Evolutionary conservation across 2,329 filamentous ascomycete genomes (phyloP).

Genomic region (Plectosphaerella sp.): DNA sequence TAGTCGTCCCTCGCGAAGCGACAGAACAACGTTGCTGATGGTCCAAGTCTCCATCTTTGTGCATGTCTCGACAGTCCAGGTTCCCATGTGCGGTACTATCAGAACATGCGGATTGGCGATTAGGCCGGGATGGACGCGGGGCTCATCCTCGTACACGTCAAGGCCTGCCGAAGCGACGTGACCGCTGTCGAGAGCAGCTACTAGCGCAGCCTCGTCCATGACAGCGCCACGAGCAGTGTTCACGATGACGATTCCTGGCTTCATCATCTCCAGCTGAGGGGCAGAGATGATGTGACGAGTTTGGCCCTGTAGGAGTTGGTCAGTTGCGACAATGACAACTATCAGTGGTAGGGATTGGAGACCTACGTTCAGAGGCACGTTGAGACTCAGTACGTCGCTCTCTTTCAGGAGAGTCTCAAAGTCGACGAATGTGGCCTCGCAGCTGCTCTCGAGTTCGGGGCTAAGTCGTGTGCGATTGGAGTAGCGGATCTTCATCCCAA

Average conservation of each 20-base stretch:
- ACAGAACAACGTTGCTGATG: constrained; percentile 64
- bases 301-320: constrained; percentile 39
- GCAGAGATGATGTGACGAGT: constrained; percentile 74
- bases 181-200: constrained; percentile 65
- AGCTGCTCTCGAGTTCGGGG: constrained; percentile 45
- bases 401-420: constrained; percentile 68
- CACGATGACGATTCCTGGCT: constrained; percentile 69
- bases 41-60: constrained; percentile 71
- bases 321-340: constrained; percentile 77
- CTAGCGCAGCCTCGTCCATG: constrained; percentile 76
- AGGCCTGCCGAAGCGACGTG: constrained; percentile 68
- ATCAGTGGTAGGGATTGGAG: constrained; percentile 46
- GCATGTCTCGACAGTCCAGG: constrained; percentile 66
- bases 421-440: constrained; percentile 61
- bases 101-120: constrained; percentile 66
- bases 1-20: constrained; percentile 57
- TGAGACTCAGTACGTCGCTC: constrained; percentile 76
- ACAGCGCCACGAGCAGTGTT: constrained; percentile 82
- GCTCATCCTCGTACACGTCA: constrained; percentile 82
- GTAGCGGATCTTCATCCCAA: constrained; percentile 73
- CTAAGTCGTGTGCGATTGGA: constrained; percentile 63
- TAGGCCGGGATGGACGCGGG: constrained; percentile 68
- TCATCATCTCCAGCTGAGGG: constrained; percentile 71
- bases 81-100: constrained; percentile 82
- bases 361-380: constrained; percentile 75